Evolutionary conservation across 139 green algal species (phyloP), one percentile per base, ranked within the genome.

Genomic region (Parachlorella kessleri): DNA sequence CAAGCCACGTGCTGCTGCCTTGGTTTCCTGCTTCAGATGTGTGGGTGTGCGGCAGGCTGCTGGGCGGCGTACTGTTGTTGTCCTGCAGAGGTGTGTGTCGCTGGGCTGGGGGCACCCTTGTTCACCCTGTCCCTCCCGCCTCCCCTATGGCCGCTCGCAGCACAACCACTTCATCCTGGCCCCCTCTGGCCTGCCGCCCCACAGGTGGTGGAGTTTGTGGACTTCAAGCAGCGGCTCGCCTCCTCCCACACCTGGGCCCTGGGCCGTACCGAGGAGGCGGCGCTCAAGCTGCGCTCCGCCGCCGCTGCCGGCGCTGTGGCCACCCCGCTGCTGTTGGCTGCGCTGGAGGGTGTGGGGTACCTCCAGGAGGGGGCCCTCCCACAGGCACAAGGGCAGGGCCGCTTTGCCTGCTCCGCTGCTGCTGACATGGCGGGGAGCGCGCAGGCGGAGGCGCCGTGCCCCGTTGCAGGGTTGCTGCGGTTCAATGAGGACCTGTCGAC

Each of bases 191-290:
- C 48, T 59, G 48, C 48, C 26, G 24, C 63, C 28, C 7, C 63
- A 23, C 86, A 95, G 92, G 88, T 95, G n/a, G 30, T 94, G 1
- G 93, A 97, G 80, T 96, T 97, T 86, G 87, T 92, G 1, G 85
- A 84, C 7, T 97, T 97, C 74, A 88, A 87, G 68, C 86, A 96
- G 76, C 86, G 89, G 1, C 83, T 97, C 76, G 76, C 82, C 14
- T 63, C 76, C 21, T 88, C 89, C 4, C 89, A 95, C 81, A 83
- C 84, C 0, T 77, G 77, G 5, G 80, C 82, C 2, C 55, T 92
- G 33, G 86, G 86, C 2, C 63, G 68, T 2, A 75, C 81, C 18
- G 89, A 93, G 76, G 30, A 41, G 3, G 37, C 37, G 4, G 30
- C 75, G 23, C 39, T 73, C 30, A 48, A 75, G 42, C 48, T 84